phyloP scores from a whole-genome alignment of 352 stramenopile species.

The Globisporangium polare region DNA sequence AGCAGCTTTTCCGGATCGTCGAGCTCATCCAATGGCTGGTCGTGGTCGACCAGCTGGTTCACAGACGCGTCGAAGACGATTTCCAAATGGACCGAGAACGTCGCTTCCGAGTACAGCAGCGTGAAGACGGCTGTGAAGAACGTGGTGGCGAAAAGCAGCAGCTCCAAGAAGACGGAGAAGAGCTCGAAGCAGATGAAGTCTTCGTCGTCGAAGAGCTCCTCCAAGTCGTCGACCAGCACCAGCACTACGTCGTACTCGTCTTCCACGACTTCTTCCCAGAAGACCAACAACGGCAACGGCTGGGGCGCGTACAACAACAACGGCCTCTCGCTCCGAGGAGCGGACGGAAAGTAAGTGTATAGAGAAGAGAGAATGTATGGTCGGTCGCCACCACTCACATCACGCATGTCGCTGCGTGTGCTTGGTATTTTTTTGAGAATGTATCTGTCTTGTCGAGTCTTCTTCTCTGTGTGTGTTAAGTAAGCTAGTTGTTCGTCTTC shows the following conservation, averaged over 20 bases:
- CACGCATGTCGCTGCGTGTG: not conserved
- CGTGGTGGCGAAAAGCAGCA: not conserved
- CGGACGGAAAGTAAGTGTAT: conserved; percentile 6
- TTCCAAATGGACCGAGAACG: conserved; percentile 5
- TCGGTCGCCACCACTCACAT: not conserved
- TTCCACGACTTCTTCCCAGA: not conserved
- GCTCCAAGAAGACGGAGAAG: not conserved
- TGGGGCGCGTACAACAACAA: conserved; percentile 10
- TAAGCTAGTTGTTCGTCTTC: not conserved
- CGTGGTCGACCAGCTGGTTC: conserved; percentile 15
- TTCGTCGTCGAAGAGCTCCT: not conserved
- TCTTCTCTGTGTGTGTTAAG: not conserved
- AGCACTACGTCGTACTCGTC: not conserved
- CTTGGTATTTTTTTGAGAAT: conserved; percentile 4
- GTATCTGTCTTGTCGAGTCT: conserved; percentile 7
- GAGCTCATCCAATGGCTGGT: conserved; percentile 17
- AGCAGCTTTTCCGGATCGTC: conserved; percentile 11
- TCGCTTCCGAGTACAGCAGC: conserved; percentile 5
- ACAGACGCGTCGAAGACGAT: conserved; percentile 2
- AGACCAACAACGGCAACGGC: conserved; percentile 3
- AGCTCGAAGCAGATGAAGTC: not conserved
- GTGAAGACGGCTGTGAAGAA: conserved; percentile 5
- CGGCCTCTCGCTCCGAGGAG: conserved; percentile 11
- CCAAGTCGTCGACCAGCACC: not conserved
- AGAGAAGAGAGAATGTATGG: conserved; percentile 5